Base-by-base conservation (phyloP, 306 rosid genomes). In the Adenanthera pavonina region DNA sequence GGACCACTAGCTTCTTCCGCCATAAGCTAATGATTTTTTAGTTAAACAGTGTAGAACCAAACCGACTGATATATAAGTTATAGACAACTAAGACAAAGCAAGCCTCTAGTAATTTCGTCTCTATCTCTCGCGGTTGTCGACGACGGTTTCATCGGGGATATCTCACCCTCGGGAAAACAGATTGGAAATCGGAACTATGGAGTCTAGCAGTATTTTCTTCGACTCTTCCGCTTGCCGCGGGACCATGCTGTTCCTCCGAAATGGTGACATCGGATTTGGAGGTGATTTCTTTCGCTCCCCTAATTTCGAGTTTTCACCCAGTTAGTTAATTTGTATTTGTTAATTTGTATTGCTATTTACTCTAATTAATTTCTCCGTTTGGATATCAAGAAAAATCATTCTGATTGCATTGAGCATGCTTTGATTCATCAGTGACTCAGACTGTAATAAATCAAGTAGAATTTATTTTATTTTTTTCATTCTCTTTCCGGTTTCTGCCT, bases 1-100 rank as follows among this genome's bases (percentile, higher is more conserved):
- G 99, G 99, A 95, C 90, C 49, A 95, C 99, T 2, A 95, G 99
- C 74, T 95, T 95, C 91, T 95, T 95, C 96, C 99, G 99, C 78
- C 99, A 95, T 86, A 95, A 92, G 99, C 76, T 95, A 46, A 93
- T 93, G 98, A 92, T 95, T 87, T 93, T 93, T 76, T 95, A 91
- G 89, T 76, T 60, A 12, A 9, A 8, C 7, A 61, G 3, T 1
- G 2, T 17, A 16, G 14, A 38, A 36, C 71, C 30, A 36, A 76
- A 25, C 54, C 52, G 20, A 72, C 70, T 72, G 15, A 52, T 75
- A 69, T 76, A 8, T 10, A 19, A 7, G 30, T 20, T 74, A 30
- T 40, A 13, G 15, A 2, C 44, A 60, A 78, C 16, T 41, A 12
- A 56, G 43, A 69, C 33, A 54, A 33, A 52, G 8, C 35, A 53